Evolutionary conservation across 2,329 filamentous ascomycete species (phyloP), one percentile per base, ranked within the genome.

Genomic region (Ascochyta clinopodiicola): DNA sequence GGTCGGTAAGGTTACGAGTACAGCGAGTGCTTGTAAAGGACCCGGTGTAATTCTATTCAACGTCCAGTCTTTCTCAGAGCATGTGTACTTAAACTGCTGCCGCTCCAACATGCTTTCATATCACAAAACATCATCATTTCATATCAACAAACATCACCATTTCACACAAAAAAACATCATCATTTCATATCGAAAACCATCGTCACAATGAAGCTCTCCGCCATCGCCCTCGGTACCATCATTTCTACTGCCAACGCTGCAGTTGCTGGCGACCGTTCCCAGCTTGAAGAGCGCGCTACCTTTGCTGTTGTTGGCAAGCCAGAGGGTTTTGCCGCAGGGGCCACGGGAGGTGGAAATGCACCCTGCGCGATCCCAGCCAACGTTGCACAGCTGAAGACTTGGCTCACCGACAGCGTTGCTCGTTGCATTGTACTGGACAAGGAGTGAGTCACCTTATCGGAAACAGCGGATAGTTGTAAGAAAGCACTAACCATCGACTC

Each of bases 341-440:
- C 84, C 25, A 88, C 86, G 17, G 86, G 86, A 34, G 86, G 86
- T 66, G 85, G 84, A 48, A 78, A 63, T 56, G 84, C 82, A 21
- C 73, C 78, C 8, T 71, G 83, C 25, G 83, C 83, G 17, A 83
- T 84, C 62, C 85, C 85, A 12, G 76, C 70, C 17, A 82, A 78
- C 44, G 85, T 73, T 39, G 78, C 74, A 22, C 78, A 88, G 79
- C 80, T 88, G 39, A 80, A 82, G 70, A 79, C 76, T 15, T 87
- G 86, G 74, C 80, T 88, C 5, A 78, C 78, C 9, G 83, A 86
- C 67, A 74, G 71, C 55, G 68, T 75, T 29, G 64, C 84, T 12
- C 80, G 84, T n/a, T 81, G 82, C 56, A 86, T 88, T 62, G 77
- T 87, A 45, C 76, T 88, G 19, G 78, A 80, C 65, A 82, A 84